These are phyloP conservation scores for Jacaranda mimosifolia DNA, from an alignment of 257 asterid species.

Conservation along the genomic window DNA sequence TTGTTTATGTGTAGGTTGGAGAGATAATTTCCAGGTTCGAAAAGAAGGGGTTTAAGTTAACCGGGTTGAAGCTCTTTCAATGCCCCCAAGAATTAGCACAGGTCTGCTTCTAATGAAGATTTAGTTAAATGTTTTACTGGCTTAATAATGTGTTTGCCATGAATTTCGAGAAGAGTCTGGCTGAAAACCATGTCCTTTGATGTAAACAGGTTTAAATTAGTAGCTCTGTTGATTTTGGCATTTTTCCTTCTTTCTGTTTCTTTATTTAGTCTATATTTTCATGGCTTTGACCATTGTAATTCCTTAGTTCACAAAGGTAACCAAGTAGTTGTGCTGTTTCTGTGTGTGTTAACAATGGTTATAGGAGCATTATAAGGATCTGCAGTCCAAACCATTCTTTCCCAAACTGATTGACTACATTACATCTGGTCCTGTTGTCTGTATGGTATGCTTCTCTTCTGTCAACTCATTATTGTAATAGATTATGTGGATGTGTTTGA, in stretches of 20 bases:
- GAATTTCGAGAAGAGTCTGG: background rate
- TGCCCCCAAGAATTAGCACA: constrained; percentile 88
- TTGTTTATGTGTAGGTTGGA: constrained; percentile 64
- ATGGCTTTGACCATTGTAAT: background rate
- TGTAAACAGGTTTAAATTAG: background rate
- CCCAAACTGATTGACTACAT: constrained; percentile 84
- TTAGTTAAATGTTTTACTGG: constrained; percentile 17
- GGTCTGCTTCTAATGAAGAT: constrained; percentile 53
- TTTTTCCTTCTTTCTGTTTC: background rate
- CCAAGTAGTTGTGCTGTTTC: background rate
- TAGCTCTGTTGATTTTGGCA: background rate
- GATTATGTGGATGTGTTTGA: background rate
- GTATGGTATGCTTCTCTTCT: constrained; percentile 67
- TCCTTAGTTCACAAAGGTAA: background rate
- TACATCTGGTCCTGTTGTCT: constrained; percentile 94
- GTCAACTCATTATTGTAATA: background rate
- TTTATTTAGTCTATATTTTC: background rate
- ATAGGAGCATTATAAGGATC: constrained; percentile 93
- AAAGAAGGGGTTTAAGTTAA: constrained; percentile 90
- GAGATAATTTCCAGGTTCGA: constrained; percentile 93
- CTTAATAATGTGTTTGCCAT: constrained; percentile 3
- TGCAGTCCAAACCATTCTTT: constrained; percentile 82
- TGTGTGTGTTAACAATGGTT: constrained; percentile 16
- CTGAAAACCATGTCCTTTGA: background rate
- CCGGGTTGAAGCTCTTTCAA: constrained; percentile 81